These are phyloP conservation scores for Debaryomyces nepalensis DNA, from an alignment of 1,139 yeast species.

Conservation along the genomic window DNA sequence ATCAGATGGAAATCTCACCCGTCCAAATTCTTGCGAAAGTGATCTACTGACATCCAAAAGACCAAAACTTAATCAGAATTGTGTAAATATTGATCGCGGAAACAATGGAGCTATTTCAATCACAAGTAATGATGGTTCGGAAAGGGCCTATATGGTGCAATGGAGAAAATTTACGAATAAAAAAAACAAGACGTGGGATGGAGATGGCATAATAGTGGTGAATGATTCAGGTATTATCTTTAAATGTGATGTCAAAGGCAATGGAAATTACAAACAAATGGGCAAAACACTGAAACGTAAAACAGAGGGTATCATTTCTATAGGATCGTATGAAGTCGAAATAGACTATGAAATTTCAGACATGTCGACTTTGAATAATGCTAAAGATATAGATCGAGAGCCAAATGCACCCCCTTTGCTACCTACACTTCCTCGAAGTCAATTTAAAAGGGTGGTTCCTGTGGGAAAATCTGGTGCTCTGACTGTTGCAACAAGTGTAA, in stretches of 20 bases:
- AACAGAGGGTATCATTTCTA: conserved; percentile 20
- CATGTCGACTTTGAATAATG: not conserved
- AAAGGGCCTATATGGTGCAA: conserved; percentile 44
- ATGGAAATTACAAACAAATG: conserved; percentile 22
- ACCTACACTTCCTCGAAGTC: conserved; percentile 2
- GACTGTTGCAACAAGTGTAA: not conserved
- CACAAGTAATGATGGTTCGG: not conserved
- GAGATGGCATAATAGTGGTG: conserved; percentile 67
- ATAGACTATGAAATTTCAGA: conserved; percentile 26
- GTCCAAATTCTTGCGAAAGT: conserved; percentile 1
- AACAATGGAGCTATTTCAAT: not conserved
- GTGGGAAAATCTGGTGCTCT: not conserved
- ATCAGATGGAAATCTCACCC: not conserved
- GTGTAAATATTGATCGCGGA: not conserved
- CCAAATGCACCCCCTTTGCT: not conserved
- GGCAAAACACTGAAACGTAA: conserved; percentile 20
- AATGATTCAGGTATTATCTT: conserved; percentile 17
- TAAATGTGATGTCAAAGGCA: conserved; percentile 13
- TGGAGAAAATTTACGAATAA: conserved; percentile 75
- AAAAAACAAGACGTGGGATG: conserved; percentile 94
- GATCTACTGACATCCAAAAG: conserved; percentile 6
- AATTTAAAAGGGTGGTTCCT: conserved; percentile 8
- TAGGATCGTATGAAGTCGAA: conserved; percentile 36
- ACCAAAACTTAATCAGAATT: not conserved
- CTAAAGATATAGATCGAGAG: conserved; percentile 1